Percentiles rank a stretch among this genome's conserved stretches.
Conservation (phyloP, 1,139 yeast genomes). For the Schizosaccharomyces versatilis region DNA sequence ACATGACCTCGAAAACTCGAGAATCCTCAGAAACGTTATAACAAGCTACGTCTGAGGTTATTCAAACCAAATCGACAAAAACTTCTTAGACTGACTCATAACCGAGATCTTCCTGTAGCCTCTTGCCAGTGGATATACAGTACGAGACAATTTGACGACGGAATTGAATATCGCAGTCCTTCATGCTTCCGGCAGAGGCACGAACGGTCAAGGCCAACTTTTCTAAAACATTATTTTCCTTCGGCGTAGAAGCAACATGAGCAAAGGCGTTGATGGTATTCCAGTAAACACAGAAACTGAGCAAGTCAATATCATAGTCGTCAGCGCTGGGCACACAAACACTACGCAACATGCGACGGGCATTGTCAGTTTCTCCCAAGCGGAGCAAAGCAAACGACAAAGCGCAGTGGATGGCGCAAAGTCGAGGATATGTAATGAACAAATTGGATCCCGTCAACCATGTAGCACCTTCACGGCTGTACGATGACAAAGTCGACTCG, state of each 20-base stretch:
- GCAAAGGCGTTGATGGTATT: neutral
- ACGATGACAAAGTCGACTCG: neutral
- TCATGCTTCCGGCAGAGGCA: neutral
- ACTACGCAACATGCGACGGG: neutral
- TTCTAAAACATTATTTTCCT: conserved; percentile 1
- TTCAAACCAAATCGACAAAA: too few species aligned
- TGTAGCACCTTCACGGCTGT: neutral
- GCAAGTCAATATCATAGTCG: neutral
- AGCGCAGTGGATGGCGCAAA: neutral
- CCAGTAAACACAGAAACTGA: neutral
- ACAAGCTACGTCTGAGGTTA: too few species aligned
- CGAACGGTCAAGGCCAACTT: neutral
- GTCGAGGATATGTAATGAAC: neutral
- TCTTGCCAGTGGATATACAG: neutral
- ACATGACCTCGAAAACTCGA: neutral
- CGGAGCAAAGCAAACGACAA: neutral
- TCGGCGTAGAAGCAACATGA: neutral
- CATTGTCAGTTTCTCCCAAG: neutral
- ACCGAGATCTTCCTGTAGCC: neutral
- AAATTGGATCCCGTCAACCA: neutral
- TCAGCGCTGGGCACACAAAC: neutral
- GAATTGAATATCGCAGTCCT: neutral
- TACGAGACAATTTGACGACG: neutral
- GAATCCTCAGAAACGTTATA: too few species aligned
- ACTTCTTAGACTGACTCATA: neutral